Base-by-base conservation (phyloP, 768 basidiomycete genomes). In the Phylloporus arenicola region DNA sequence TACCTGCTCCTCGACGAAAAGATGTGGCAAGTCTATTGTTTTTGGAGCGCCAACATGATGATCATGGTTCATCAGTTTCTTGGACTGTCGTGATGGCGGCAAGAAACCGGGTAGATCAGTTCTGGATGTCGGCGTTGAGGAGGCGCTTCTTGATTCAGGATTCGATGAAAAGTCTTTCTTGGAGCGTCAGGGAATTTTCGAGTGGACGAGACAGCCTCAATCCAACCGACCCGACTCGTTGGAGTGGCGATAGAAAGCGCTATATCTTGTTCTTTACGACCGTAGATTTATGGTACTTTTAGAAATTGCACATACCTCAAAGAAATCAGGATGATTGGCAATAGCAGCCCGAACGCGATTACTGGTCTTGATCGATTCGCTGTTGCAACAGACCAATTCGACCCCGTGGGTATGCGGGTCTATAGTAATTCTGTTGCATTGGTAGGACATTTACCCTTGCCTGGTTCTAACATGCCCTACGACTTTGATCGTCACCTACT, bases 1-100 rank as follows among this genome's bases (percentile, higher is more conserved):
- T 72, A 72, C 48, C 51, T 73, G 19, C 60, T 62, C 17, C 49
- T 72, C 0, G 71, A 73, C 49, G 71, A 73, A 56, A 43, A 56
- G 10, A 72, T 70, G 69, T 43, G 71, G 72, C 62, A 47, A 17
- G 57, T 44, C 9, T 17, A 2, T 37, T 6, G 12, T 6, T 8
- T n/a, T 11, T 43, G 16, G 7, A 37, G 19, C 17, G 17, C 14
- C 12, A 1, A 16, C 2, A 41, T 8, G 24, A 43, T n/a, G 4
- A 9, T 34, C 2, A 12, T 8, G 37, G 25, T 37, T 0, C 22
- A 38, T 19, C 61, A 68, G 42, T 63, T 69, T 58, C 46, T 47
- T 71, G 46, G 65, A 71, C 50, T 69, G 64, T 50, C 55, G 61
- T 13, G 57, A 58, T 16, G 68, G 70, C 1, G 55, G 61, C 1